Percentiles rank a stretch among this genome's conserved stretches.
Conservation (phyloP, 305 asterid genomes). For the Rubia balearica region DNA sequence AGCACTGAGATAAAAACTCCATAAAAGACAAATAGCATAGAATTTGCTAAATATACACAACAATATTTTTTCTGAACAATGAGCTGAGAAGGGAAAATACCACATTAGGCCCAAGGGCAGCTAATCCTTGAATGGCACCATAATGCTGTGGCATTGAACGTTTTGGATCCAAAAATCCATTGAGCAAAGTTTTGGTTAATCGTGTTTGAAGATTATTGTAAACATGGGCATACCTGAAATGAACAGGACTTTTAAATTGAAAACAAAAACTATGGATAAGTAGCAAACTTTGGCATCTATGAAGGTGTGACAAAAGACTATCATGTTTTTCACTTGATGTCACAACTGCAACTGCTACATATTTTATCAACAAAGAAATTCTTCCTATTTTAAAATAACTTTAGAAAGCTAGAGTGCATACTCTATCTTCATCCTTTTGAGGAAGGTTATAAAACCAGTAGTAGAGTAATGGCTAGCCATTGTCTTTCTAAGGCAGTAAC, state of each 20-base stretch:
- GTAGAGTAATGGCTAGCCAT: no score
- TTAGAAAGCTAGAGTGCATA: background rate
- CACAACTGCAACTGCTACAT: background rate
- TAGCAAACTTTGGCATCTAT: background rate
- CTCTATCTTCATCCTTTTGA: background rate
- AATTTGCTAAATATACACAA: background rate
- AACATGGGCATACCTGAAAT: slow-evolving; percentile 20
- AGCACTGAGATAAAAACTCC: background rate
- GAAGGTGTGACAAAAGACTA: background rate
- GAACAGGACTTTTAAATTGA: background rate
- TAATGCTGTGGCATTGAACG: slow-evolving; percentile 20
- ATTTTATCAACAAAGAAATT: background rate
- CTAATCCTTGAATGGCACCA: slow-evolving; percentile 25
- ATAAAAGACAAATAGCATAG: background rate
- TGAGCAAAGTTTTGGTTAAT: slow-evolving; percentile 17
- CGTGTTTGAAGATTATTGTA: slow-evolving; percentile 19
- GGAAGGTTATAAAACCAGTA: no score
- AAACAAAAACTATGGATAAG: background rate
- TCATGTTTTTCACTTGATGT: background rate
- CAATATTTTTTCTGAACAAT: background rate
- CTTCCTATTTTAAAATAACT: background rate
- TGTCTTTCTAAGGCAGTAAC: no score
- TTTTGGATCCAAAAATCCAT: slow-evolving; percentile 19
- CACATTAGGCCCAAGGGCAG: slow-evolving; percentile 21
- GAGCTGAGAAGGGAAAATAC: slow-evolving; percentile 4